These are phyloP conservation scores for Sporothrix brunneoviolacea DNA, from an alignment of 2,329 filamentous ascomycete species.

Conservation along the genomic window DNA sequence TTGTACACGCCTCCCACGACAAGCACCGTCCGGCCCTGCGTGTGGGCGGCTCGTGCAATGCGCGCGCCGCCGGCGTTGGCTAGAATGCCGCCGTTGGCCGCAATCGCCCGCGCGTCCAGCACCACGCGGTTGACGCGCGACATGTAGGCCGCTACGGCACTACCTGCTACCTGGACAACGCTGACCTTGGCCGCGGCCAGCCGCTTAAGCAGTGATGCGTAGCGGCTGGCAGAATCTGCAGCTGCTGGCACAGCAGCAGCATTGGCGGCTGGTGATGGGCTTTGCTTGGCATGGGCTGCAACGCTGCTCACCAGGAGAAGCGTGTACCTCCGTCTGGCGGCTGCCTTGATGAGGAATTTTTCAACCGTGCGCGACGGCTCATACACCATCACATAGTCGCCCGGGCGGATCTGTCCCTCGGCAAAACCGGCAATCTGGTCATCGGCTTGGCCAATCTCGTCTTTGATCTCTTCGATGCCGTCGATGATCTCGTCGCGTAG, in stretches of 20 bases:
- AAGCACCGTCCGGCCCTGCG: conserved; percentile 76
- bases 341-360: conserved; percentile 80
- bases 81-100: conserved; percentile 81
- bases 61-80: conserved; percentile 76
- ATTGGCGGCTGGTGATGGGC: too few species aligned
- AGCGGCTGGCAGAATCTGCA: conserved; percentile 31
- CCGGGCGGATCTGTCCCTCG: conserved; percentile 86
- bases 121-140: conserved; percentile 93
- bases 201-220: conserved; percentile 64
- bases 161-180: conserved; percentile 78
- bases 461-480: conserved; percentile 91
- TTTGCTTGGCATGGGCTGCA: too few species aligned
- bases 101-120: conserved; percentile 76
- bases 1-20: conserved; percentile 91
- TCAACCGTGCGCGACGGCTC: conserved; percentile 82
- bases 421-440: conserved; percentile 86
- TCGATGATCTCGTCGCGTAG: conserved; percentile 86
- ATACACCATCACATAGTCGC: conserved; percentile 86
- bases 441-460: conserved; percentile 88
- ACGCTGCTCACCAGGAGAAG: conserved; percentile 60
- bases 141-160: conserved; percentile 88
- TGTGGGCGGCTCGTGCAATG: conserved; percentile 77
- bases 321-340: conserved; percentile 84
- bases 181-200: conserved; percentile 71
- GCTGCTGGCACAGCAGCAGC: conserved; percentile 5